phyloP scores from a whole-genome alignment of 2,329 filamentous ascomycete species.

The Paecilomyces formosus region DNA sequence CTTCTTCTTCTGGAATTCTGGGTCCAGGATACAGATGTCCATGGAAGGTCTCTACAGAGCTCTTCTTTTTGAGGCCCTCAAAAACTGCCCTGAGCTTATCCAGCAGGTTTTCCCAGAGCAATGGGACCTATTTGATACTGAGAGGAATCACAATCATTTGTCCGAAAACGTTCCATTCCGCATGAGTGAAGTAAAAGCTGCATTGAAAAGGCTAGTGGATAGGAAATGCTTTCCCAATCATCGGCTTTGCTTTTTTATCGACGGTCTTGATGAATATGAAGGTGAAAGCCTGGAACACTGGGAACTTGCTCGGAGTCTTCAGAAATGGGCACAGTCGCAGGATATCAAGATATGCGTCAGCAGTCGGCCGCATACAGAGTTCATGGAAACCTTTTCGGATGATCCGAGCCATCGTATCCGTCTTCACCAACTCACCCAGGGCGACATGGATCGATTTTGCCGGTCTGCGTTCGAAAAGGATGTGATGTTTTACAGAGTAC shows the following conservation, averaged over 20 bases:
- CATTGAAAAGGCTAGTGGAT: constrained; percentile 3
- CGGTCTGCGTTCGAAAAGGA: constrained; percentile 4
- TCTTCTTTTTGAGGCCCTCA: constrained; percentile 29
- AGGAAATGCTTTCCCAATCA: background rate
- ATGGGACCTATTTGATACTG: constrained; percentile 1
- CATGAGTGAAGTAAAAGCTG: constrained; percentile 3
- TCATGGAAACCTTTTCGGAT: constrained; percentile 3
- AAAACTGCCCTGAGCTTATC: constrained; percentile 22
- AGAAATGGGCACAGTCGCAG: constrained; percentile 1
- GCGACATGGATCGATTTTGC: constrained; percentile 4
- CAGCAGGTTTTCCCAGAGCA: constrained; percentile 7
- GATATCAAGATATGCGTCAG: constrained; percentile 7
- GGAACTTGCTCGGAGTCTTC: constrained; percentile 2
- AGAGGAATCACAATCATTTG: background rate
- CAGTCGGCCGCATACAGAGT: constrained; percentile 5
- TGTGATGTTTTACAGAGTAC: constrained; percentile 1
- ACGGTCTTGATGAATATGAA: constrained; percentile 14
- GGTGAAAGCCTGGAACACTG: constrained; percentile 8
- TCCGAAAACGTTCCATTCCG: background rate
- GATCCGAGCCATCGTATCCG: background rate
- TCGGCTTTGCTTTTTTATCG: constrained; percentile 12
- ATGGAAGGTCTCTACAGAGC: constrained; percentile 33
- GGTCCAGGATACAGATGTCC: constrained; percentile 32
- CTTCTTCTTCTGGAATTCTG: constrained; percentile 39
- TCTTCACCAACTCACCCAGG: constrained; percentile 4